These are phyloP conservation scores for Pythium brassicae DNA, from an alignment of 352 stramenopile genomes.

Conservation along the genomic window DNA sequence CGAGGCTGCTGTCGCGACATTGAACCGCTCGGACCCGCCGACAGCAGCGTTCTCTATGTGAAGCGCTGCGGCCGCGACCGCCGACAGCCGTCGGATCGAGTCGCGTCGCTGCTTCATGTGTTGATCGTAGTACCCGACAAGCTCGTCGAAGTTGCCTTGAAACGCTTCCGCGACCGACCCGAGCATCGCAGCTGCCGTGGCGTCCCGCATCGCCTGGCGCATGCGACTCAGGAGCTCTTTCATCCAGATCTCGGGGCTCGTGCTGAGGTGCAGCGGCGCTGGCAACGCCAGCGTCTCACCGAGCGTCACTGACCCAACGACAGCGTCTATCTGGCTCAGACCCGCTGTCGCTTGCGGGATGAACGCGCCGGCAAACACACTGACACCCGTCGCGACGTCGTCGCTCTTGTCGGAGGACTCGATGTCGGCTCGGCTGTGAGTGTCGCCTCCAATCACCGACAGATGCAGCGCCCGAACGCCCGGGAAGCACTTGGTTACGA, in stretches of 20 bases:
- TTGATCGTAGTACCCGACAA: conserved; percentile 19
- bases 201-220: conserved; percentile 29
- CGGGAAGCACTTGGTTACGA: conserved; percentile 51
- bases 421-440: background rate
- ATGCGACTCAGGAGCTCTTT: conserved; percentile 50
- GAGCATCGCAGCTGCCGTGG: conserved; percentile 23
- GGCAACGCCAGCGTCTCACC: conserved; percentile 30
- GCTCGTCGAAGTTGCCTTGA: conserved; percentile 39
- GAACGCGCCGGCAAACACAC: background rate
- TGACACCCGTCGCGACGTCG: background rate
- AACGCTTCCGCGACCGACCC: conserved; percentile 32
- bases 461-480: conserved; percentile 34
- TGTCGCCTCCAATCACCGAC: conserved; percentile 6
- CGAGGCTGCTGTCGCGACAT: background rate
- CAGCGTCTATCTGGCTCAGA: conserved; percentile 34
- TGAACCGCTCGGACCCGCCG: background rate
- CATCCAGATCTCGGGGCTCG: conserved; percentile 61
- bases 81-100: conserved; percentile 4
- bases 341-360: background rate
- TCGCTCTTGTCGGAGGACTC: conserved; percentile 12
- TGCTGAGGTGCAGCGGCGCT: conserved; percentile 32
- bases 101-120: conserved; percentile 2
- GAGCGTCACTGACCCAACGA: conserved; percentile 20
- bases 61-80: background rate
- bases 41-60: background rate